These are phyloP conservation scores for Saccharomyces hybrid DNA, from an alignment of 1,139 yeast genomes.

Conservation along the genomic window DNA sequence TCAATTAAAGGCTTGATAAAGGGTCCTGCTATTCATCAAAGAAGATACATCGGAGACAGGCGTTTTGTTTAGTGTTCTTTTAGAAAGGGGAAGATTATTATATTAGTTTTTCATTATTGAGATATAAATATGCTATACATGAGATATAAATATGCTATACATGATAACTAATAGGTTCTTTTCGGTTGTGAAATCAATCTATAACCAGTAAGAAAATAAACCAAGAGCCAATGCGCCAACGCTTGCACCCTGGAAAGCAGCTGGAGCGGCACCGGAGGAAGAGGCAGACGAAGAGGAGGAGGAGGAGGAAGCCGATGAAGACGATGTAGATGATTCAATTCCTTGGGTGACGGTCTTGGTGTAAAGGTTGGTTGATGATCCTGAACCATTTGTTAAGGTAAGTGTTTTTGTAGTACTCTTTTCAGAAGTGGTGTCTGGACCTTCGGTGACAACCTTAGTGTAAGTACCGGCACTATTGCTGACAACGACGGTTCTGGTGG, in stretches of 20 bases:
- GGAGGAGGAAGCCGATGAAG: constrained; percentile 15
- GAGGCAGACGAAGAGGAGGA: constrained; percentile 25
- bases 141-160: not conserved
- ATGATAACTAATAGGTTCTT: not conserved
- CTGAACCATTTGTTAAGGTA: not conserved
- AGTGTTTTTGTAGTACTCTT: constrained; percentile 2
- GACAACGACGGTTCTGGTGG: constrained; percentile 5
- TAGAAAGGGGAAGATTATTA: not conserved
- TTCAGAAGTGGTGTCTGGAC: constrained; percentile 4
- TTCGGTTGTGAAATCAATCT: not conserved
- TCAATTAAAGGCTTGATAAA: no score
- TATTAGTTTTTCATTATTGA: not conserved
- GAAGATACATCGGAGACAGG: not conserved
- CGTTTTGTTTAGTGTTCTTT: no score
- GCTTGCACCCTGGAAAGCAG: constrained; percentile 4
- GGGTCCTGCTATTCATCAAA: not conserved
- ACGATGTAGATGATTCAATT: constrained; percentile 16
- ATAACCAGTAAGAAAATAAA: not conserved
- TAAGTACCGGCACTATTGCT: constrained; percentile 6
- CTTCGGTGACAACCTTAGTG: constrained; percentile 6
- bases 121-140: not conserved
- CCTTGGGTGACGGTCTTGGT: not conserved
- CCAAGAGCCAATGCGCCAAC: constrained; percentile 7
- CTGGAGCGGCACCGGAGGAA: constrained; percentile 6
- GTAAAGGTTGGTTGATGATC: constrained; percentile 1